Percentiles rank a stretch among this genome's conserved stretches.
Conservation (phyloP, 768 basidiomycete species). For the Filobasidium floriforme region DNA sequence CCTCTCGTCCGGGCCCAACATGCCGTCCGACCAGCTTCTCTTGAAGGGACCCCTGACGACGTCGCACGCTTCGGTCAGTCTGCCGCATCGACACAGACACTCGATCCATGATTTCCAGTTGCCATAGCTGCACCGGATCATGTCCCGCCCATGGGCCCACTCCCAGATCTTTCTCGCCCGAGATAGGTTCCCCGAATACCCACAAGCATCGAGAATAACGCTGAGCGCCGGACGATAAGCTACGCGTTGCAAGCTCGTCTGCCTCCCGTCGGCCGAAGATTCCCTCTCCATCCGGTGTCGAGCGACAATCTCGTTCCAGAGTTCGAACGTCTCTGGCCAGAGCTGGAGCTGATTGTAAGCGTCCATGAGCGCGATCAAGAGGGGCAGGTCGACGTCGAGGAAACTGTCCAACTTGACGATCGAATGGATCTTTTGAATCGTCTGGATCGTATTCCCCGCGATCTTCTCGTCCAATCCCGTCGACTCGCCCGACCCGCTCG, state of each 20-base stretch:
- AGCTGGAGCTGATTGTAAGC: constrained; percentile 73
- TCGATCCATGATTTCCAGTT: constrained; percentile 81
- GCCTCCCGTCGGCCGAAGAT: constrained; percentile 48
- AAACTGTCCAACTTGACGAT: constrained; percentile 68
- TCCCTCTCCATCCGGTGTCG: constrained; percentile 48
- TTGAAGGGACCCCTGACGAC: constrained; percentile 58
- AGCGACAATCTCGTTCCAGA: constrained; percentile 60
- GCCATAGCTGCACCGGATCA: constrained; percentile 37
- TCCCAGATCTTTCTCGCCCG: constrained; percentile 55
- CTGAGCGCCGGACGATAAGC: constrained; percentile 55
- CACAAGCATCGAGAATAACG: constrained; percentile 80
- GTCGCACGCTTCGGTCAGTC: constrained; percentile 60
- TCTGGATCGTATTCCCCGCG: constrained; percentile 28
- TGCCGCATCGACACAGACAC: constrained; percentile 67
- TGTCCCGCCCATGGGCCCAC: constrained; percentile 45
- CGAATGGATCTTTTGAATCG: constrained; percentile 61
- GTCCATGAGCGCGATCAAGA: constrained; percentile 83
- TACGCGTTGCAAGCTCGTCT: constrained; percentile 47
- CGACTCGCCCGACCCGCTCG: neutral
- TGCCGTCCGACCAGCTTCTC: constrained; percentile 29
- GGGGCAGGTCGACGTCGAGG: constrained; percentile 60
- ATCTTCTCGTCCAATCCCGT: constrained; percentile 5
- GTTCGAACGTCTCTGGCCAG: constrained; percentile 61
- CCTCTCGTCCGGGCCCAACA: constrained; percentile 7
- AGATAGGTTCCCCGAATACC: constrained; percentile 52